Percentiles rank a stretch among this genome's conserved stretches.
phyloP scores from a whole-genome alignment of 1,284 basidiomycete genomes.

The Ustanciosporium gigantosporum region DNA sequence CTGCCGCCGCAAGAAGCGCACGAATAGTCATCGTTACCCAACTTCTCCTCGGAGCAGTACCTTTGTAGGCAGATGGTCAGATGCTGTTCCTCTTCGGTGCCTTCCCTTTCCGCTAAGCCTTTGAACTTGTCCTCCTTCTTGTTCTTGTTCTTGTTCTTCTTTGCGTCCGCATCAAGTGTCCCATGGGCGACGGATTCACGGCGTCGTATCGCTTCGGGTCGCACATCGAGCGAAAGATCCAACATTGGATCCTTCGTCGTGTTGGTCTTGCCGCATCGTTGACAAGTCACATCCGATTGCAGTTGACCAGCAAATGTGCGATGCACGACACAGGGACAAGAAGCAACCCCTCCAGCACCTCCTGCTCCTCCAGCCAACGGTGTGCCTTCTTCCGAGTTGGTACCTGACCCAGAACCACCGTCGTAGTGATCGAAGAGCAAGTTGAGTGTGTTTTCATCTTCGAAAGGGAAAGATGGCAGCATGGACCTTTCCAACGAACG shows the following conservation, averaged over 20 bases:
- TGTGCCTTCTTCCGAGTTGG: conserved; percentile 32
- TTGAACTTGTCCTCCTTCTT: conserved; percentile 19
- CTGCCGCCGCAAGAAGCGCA: conserved; percentile 62
- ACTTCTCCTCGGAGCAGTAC: conserved; percentile 54
- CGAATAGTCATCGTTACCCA: conserved; percentile 63
- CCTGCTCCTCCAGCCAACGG: conserved; percentile 1
- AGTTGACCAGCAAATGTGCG: conserved; percentile 84
- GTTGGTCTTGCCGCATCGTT: conserved; percentile 72
- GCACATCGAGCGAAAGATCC: conserved; percentile 84
- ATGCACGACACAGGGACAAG: conserved; percentile 88
- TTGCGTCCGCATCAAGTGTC: conserved; percentile 4
- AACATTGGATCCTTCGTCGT: conserved; percentile 85
- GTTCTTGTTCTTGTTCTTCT: conserved; percentile 57
- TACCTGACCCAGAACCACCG: conserved; percentile 7
- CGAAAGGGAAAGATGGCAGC: conserved; percentile 37
- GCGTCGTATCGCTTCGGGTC: conserved; percentile 35
- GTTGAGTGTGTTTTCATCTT: conserved; percentile 27
- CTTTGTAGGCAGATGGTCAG: conserved; percentile 42
- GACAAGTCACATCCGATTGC: conserved; percentile 87
- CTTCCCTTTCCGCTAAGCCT: not conserved
- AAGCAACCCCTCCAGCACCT: conserved; percentile 22
- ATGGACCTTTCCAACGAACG: conserved; percentile 31
- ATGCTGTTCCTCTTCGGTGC: conserved; percentile 43
- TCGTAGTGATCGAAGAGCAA: conserved; percentile 44
- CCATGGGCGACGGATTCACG: conserved; percentile 1